Evolutionary conservation across 352 stramenopile genomes (phyloP).

Genomic region (Globisporangium irregulare): DNA sequence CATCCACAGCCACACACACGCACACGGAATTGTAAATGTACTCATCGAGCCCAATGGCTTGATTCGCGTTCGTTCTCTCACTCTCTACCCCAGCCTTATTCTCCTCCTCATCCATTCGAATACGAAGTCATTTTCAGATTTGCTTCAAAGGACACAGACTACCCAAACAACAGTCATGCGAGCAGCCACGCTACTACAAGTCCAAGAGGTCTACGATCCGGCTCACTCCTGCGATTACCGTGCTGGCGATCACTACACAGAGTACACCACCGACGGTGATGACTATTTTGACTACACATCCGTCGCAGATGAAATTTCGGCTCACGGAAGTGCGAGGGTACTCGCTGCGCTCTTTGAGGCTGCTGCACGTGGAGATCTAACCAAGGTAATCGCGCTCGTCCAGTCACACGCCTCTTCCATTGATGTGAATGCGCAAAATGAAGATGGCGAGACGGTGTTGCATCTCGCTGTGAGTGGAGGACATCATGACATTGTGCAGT

Average conservation of each 20-base stretch:
- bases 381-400: background rate
- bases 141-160: background rate
- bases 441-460: background rate
- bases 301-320: background rate
- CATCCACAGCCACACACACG: background rate
- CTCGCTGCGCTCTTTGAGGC: background rate
- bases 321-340: background rate
- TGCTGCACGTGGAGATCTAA: background rate
- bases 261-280: too few relatives aligned
- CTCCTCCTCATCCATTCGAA: background rate
- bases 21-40: background rate
- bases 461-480: background rate
- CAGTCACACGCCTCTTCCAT: background rate
- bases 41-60: background rate
- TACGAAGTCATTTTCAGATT: background rate
- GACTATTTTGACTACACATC: too few relatives aligned
- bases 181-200: background rate
- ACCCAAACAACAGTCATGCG: background rate
- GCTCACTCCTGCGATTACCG: too few relatives aligned
- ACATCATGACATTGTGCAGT: background rate
- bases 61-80: background rate
- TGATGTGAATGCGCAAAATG: background rate
- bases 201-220: too few relatives aligned
- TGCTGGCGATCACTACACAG: too few relatives aligned
- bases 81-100: background rate